Conservation (phyloP, 2,329 filamentous ascomycete genomes). For the Sporothrix schenckii region DNA sequence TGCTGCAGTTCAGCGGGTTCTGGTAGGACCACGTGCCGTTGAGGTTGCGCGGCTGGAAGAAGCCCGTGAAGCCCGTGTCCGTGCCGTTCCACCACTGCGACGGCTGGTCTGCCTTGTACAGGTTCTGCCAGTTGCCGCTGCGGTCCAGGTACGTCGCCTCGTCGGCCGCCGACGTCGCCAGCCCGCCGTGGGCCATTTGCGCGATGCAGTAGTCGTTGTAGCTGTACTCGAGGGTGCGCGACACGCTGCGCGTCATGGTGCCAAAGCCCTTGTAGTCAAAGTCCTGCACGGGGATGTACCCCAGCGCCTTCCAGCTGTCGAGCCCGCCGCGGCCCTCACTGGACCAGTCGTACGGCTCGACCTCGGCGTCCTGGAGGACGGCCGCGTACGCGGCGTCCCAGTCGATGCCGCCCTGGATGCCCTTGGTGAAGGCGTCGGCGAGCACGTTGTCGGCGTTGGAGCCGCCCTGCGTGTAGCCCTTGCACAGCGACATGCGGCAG, state of each 20-base stretch:
- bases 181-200: conserved; percentile 57
- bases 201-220: conserved; percentile 76
- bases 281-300: conserved; percentile 72
- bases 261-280: conserved; percentile 69
- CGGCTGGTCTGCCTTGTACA: conserved; percentile 63
- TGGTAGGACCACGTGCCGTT: conserved; percentile 72
- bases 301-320: conserved; percentile 69
- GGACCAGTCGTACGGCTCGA: conserved; percentile 70
- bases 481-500: conserved; percentile 74
- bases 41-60: conserved; percentile 68
- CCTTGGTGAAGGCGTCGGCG: conserved; percentile 69
- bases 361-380: conserved; percentile 62
- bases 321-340: conserved; percentile 71
- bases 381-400: conserved; percentile 72
- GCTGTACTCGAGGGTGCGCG: conserved; percentile 74
- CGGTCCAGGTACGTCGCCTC: conserved; percentile 62
- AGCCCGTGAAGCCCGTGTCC: conserved; percentile 68
- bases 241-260: conserved; percentile 69
- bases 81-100: conserved; percentile 57
- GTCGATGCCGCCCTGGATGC: conserved; percentile 61
- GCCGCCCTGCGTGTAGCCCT: conserved; percentile 74
- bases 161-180: conserved; percentile 57
- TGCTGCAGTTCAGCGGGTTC: conserved; percentile 66
- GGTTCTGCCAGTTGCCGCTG: conserved; percentile 67
- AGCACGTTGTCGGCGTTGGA: conserved; percentile 73